Base-by-base conservation (phyloP, 345 rosid species). In the Lumnitzera racemosa region DNA sequence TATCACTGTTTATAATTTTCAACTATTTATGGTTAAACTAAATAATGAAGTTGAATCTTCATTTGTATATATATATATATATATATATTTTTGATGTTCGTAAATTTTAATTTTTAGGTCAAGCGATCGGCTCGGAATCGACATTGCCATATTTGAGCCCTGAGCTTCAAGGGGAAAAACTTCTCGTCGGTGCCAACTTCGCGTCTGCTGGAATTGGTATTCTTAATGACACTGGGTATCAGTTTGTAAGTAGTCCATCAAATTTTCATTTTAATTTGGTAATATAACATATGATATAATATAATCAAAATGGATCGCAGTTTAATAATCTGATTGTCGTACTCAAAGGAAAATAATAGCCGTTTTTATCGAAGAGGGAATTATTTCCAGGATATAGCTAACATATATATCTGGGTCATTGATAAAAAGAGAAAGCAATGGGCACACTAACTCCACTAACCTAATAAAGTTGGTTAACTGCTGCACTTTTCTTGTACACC, bases 141-240 rank as follows among this genome's bases (percentile, higher is more conserved):
- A 67, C 70, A 20, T 55, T 67, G 70, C 70, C 70, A 1, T 60
- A 67, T 48, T 48, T 67, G 60, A 49, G 36, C 63, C 70, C 70
- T 9, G 41, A 36, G 49, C 70, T 67, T 55, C 53, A 47, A 0
- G 70, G 70, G 27, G 60, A 53, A 48, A 59, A 24, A 23, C 58
- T 67, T 13, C 65, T 67, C 2, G 14, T 60, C 11, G 70, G 70
- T 16, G 70, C 70, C 54, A 67, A 67, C 70, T 67, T 67, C 13
- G 70, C 70, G 5, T 67, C 70, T 0, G 70, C 70, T 0, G 70
- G 70, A 31, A 67, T 67, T 13, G 70, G 70, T 15, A 67, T 67
- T 29, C 63, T 67, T 23, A 67, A 67, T 0, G 70, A 67, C 23
- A 67, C 70, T 15, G 70, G 70, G 14, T 3, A 59, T 46, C 70